phyloP scores from a whole-genome alignment of 805 yeast species.

The Saccharomycopsis schoenii region DNA sequence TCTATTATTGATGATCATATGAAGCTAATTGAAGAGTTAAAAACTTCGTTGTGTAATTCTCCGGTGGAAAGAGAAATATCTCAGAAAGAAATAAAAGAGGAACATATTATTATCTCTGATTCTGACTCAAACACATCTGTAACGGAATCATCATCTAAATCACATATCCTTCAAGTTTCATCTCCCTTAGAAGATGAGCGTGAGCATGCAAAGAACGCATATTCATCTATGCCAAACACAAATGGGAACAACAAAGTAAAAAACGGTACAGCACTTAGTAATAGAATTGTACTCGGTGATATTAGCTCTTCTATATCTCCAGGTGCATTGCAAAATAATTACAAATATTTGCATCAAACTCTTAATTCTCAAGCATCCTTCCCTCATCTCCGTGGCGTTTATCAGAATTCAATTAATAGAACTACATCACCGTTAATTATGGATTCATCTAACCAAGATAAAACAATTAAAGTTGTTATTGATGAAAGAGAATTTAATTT shows the following conservation, averaged over 20 bases:
- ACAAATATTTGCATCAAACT: neutral
- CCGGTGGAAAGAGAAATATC: neutral
- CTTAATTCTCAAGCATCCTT: neutral
- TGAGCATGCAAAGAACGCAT: neutral
- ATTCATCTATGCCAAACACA: neutral
- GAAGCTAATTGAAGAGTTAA: neutral
- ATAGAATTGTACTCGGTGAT: neutral
- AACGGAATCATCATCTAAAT: neutral
- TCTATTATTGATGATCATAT: neutral
- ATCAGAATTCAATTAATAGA: neutral
- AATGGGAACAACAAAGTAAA: neutral
- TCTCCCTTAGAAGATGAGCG: neutral
- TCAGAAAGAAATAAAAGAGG: neutral
- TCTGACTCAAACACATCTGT: neutral
- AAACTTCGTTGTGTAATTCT: neutral
- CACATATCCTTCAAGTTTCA: neutral
- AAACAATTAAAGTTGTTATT: slow-evolving; percentile 9
- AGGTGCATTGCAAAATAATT: neutral
- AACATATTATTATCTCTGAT: neutral
- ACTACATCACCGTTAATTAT: neutral
- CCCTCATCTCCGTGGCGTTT: neutral
- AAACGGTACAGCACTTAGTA: neutral
- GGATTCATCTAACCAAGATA: neutral
- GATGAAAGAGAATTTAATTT: slow-evolving; percentile 14
- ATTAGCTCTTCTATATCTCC: neutral